These are phyloP conservation scores for Talaromyces sp. DNA, from an alignment of 2,329 filamentous ascomycete genomes.

Conservation along the genomic window DNA sequence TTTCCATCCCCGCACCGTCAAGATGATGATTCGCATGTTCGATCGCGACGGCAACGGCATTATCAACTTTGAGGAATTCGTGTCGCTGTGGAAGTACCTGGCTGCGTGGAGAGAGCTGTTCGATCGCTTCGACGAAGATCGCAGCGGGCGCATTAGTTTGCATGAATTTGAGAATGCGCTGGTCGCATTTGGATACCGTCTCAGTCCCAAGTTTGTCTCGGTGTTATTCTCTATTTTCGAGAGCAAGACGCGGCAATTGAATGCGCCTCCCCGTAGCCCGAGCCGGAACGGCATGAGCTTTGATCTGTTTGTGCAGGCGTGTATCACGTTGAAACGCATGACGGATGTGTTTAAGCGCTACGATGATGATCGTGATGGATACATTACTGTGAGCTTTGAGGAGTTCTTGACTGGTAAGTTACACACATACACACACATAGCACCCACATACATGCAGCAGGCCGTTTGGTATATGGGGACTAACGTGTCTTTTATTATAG, in stretches of 20 bases:
- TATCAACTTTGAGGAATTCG: constrained; percentile 95
- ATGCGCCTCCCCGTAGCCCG: constrained; percentile 34
- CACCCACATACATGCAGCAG: too few relatives aligned
- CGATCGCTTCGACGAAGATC: constrained; percentile 90
- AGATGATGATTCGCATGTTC: constrained; percentile 99
- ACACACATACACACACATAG: neutral
- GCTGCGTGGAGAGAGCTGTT: constrained; percentile 93
- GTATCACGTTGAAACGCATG: constrained; percentile 96
- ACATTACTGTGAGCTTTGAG: constrained; percentile 80
- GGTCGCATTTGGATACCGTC: constrained; percentile 88
- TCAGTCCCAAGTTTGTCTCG: constrained; percentile 80
- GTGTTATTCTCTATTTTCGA: constrained; percentile 89
- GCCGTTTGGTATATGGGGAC: too few relatives aligned
- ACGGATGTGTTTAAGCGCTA: constrained; percentile 99
- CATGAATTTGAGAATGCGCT: constrained; percentile 88
- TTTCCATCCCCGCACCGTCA: constrained; percentile 91
- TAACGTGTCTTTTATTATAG: constrained; percentile 7
- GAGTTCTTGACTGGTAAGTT: constrained; percentile 69
- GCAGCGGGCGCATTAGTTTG: constrained; percentile 81
- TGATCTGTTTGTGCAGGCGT: constrained; percentile 95
- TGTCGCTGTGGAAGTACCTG: constrained; percentile 93
- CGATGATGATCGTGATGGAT: constrained; percentile 94
- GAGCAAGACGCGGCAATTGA: constrained; percentile 50
- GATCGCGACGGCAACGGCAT: constrained; percentile 86
- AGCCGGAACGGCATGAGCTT: constrained; percentile 73